Evolutionary conservation across 2,329 filamentous ascomycete species (phyloP).

Genomic region (Rugonectria rugulosa): DNA sequence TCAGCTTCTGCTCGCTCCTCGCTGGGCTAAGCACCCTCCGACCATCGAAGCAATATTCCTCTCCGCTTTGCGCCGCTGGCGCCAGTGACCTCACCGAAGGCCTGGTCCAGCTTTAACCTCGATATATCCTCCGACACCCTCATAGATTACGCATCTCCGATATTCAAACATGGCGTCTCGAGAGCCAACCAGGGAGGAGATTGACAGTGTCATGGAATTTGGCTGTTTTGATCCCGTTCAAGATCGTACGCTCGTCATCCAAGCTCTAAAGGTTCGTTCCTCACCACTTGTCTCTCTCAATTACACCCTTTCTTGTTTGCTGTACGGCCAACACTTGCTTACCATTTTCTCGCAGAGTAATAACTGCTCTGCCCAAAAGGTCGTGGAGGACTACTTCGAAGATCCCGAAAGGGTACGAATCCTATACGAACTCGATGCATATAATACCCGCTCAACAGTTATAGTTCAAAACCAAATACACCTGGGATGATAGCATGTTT

Average conservation of each 20-base stretch:
- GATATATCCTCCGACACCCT: not conserved
- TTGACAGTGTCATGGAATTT: constrained; percentile 53
- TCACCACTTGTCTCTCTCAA: constrained; percentile 4
- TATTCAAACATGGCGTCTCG: constrained; percentile 42
- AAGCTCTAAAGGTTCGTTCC: constrained; percentile 51
- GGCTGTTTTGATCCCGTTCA: constrained; percentile 43
- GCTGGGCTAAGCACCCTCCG: not conserved
- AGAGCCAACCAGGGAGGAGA: constrained; percentile 48
- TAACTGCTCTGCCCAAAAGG: constrained; percentile 55
- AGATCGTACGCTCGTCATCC: constrained; percentile 50
- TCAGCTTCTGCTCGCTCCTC: not conserved
- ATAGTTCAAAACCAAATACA: constrained; percentile 57
- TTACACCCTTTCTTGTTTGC: not conserved
- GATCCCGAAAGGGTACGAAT: constrained; percentile 46
- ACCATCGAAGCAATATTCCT: constrained; percentile 5
- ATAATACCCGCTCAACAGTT: constrained; percentile 23
- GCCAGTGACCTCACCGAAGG: constrained; percentile 8
- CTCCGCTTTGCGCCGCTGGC: constrained; percentile 13
- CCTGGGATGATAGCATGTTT: constrained; percentile 65
- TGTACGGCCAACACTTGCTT: not conserved
- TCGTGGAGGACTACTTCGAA: constrained; percentile 62
- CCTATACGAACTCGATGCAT: constrained; percentile 5
- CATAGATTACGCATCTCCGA: not conserved
- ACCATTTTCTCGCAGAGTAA: constrained; percentile 44
- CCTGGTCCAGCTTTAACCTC: constrained; percentile 10